phyloP scores from a whole-genome alignment of 306 rosid genomes.

The Gastrolobium villosum region DNA sequence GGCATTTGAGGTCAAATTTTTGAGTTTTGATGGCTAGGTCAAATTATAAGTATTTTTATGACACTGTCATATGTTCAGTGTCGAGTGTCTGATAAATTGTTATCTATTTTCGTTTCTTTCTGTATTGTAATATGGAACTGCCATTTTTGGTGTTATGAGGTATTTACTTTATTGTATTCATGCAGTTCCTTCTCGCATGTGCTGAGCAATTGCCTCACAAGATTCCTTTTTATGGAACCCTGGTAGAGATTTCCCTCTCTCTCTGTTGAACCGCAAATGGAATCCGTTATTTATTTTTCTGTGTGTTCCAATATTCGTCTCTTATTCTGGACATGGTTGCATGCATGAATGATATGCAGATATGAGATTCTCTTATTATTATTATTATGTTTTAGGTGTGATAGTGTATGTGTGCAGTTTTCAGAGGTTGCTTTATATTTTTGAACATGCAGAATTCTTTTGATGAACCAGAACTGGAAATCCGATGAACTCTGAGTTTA shows the following conservation, averaged over 20 bases:
- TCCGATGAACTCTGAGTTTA: not conserved
- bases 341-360: not conserved
- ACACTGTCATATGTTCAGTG: not conserved
- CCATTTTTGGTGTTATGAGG: slow-evolving; percentile 12
- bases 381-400: not conserved
- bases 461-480: not conserved
- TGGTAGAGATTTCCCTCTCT: slow-evolving; percentile 65
- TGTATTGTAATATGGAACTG: not conserved
- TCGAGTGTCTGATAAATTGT: slow-evolving; percentile 13
- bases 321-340: not conserved
- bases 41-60: not conserved
- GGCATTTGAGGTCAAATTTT: not conserved
- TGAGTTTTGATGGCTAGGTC: slow-evolving; percentile 5
- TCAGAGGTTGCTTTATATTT: slow-evolving; percentile 3
- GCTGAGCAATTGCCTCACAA: slow-evolving; percentile 96
- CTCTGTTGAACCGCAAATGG: slow-evolving; percentile 10
- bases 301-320: slow-evolving; percentile 13
- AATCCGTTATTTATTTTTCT: slow-evolving; percentile 5
- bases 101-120: not conserved
- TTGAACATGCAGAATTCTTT: slow-evolving; percentile 5
- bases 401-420: not conserved
- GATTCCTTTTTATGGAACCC: slow-evolving; percentile 84
- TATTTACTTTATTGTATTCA: slow-evolving; percentile 42
- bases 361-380: not conserved
- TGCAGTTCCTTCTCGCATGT: slow-evolving; percentile 83